These are phyloP conservation scores for Astrephomene gubernaculifera DNA, from an alignment of 139 green algal genomes.

Conservation along the genomic window DNA sequence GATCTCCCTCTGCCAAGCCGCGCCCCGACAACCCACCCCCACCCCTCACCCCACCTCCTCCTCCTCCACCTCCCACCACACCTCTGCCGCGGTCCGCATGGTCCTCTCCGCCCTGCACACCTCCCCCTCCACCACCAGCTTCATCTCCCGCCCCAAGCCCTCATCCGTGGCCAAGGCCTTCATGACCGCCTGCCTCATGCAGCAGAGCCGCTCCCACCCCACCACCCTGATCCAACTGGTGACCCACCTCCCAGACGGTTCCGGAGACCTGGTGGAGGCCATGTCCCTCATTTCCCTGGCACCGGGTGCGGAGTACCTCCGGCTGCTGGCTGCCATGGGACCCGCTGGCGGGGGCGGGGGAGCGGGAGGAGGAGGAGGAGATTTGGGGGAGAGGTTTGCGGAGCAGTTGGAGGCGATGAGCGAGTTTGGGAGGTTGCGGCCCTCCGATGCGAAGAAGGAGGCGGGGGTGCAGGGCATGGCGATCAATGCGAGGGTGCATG, in stretches of 20 bases:
- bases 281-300: slow-evolving; percentile 10
- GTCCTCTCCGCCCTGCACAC: neutral
- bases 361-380: slow-evolving; percentile 42
- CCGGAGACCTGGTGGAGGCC: slow-evolving; percentile 23
- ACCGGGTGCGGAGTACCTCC: slow-evolving; percentile 40
- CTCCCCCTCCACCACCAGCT: neutral
- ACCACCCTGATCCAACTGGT: slow-evolving; percentile 16
- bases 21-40: neutral
- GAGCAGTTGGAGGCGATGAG: slow-evolving; percentile 47
- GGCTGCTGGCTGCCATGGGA: slow-evolving; percentile 2
- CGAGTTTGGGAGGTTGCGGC: slow-evolving; percentile 39
- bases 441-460: slow-evolving; percentile 54
- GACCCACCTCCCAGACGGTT: slow-evolving; percentile 5
- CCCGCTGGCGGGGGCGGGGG: neutral
- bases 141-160: neutral
- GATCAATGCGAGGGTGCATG: slow-evolving; percentile 55
- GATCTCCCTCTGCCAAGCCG: neutral
- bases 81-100: neutral
- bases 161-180: slow-evolving; percentile 30
- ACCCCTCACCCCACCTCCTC: neutral
- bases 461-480: slow-evolving; percentile 54
- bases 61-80: neutral
- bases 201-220: slow-evolving; percentile 21
- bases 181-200: slow-evolving; percentile 48
- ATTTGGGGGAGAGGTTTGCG: slow-evolving; percentile 1